These are phyloP conservation scores for Cystofilobasidium bisporidii DNA, from an alignment of 768 basidiomycete genomes.

Conservation along the genomic window DNA sequence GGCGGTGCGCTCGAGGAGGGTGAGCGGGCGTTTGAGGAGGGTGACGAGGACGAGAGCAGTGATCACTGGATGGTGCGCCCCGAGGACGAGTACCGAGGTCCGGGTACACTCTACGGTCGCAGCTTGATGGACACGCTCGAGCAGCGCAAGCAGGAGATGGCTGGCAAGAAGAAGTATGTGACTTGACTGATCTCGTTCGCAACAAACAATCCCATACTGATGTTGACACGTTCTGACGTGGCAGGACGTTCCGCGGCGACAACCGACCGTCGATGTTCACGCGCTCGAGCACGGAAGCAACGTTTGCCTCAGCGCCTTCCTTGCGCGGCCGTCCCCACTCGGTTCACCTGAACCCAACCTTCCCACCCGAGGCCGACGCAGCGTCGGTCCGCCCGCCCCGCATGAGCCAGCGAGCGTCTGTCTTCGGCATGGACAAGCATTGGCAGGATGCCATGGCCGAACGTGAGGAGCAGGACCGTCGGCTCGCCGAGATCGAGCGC, in stretches of 20 bases:
- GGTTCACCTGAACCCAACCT: slow-evolving; percentile 25
- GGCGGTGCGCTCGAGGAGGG: slow-evolving; percentile 27
- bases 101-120: slow-evolving; percentile 25
- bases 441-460: slow-evolving; percentile 25
- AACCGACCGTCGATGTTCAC: slow-evolving; percentile 27
- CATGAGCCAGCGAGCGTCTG: slow-evolving; percentile 15
- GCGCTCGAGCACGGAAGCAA: slow-evolving; percentile 7
- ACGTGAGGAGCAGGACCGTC: slow-evolving; percentile 15
- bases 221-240: neutral
- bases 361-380: neutral
- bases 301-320: slow-evolving; percentile 1
- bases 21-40: slow-evolving; percentile 15
- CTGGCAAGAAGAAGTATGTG: slow-evolving; percentile 21
- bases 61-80: neutral
- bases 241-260: slow-evolving; percentile 24
- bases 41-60: slow-evolving; percentile 21
- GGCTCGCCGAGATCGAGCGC: neutral
- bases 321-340: slow-evolving; percentile 14
- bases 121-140: slow-evolving; percentile 28
- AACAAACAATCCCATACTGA: too few species aligned
- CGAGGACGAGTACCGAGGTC: slow-evolving; percentile 22
- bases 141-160: slow-evolving; percentile 22
- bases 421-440: slow-evolving; percentile 23
- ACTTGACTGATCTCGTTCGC: neutral
- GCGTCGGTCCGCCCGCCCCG: slow-evolving; percentile 3